Percentiles rank a stretch among this genome's conserved stretches.
phyloP scores from a whole-genome alignment of 2,329 filamentous ascomycete genomes.

The Neopestalotiopsis sp. region DNA sequence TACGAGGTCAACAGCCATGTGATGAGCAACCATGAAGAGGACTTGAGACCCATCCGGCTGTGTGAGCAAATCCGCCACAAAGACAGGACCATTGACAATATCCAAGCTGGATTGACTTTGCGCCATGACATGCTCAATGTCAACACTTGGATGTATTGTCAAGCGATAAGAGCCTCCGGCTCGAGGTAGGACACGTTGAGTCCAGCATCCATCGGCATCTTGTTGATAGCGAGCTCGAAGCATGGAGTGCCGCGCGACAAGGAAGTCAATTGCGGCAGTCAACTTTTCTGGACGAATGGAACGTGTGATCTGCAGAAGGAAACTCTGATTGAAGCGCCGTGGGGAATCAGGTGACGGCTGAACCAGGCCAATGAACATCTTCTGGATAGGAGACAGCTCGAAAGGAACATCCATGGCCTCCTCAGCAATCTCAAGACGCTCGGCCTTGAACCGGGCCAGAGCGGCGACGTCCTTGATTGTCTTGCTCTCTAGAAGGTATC shows the following conservation, averaged over 20 bases:
- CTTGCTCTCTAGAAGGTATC: constrained; percentile 6
- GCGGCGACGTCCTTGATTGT: constrained; percentile 6
- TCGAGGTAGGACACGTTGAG: not conserved
- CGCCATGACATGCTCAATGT: not conserved
- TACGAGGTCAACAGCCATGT: constrained; percentile 48
- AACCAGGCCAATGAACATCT: constrained; percentile 7
- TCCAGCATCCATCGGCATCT: not conserved
- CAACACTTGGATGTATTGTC: not conserved
- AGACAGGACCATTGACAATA: constrained; percentile 29
- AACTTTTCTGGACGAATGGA: not conserved
- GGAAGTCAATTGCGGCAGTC: not conserved
- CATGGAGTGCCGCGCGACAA: constrained; percentile 26
- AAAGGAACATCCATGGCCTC: constrained; percentile 3
- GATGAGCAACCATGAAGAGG: constrained; percentile 40
- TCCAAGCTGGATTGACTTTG: constrained; percentile 23
- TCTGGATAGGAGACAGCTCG: constrained; percentile 12
- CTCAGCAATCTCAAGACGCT: not conserved
- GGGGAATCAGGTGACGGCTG: not conserved
- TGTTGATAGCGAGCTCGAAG: constrained; percentile 38
- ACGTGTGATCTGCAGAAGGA: constrained; percentile 6
- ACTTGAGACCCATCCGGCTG: constrained; percentile 26
- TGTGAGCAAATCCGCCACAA: constrained; percentile 30
- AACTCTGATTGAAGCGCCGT: constrained; percentile 13
- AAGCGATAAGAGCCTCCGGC: not conserved
- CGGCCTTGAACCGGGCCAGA: not conserved